Base-by-base conservation (phyloP, 192 early-diverging fungal genomes). In the Spinellus fusiger region DNA sequence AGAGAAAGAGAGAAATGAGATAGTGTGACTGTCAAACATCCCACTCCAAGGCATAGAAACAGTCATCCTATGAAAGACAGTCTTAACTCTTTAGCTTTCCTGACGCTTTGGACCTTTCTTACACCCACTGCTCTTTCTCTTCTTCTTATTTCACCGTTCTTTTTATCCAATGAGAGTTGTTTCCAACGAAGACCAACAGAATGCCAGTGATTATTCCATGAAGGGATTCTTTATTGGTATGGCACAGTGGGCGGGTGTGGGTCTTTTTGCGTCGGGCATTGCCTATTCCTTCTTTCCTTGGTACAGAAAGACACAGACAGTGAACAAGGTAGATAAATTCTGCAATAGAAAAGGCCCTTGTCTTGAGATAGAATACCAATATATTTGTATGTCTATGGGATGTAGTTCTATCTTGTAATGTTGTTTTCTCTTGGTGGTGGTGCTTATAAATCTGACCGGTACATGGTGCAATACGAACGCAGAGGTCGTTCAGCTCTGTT, bases 111-210 rank as follows among this genome's bases (percentile, higher is more conserved):
- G n/a, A n/a, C n/a, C n/a, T n/a, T n/a, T n/a, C n/a, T n/a, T n/a
- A n/a, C n/a, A n/a, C n/a, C n/a, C n/a, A n/a, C n/a, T n/a, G n/a
- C n/a, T n/a, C n/a, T n/a, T n/a, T n/a, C n/a, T n/a, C n/a, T n/a
- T n/a, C n/a, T n/a, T n/a, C n/a, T n/a, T n/a, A n/a, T n/a, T n/a
- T n/a, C n/a, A n/a, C n/a, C n/a, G n/a, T n/a, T n/a, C n/a, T n/a
- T n/a, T n/a, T n/a, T n/a, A n/a, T n/a, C n/a, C n/a, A n/a, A 74
- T 74, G 72, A 68, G 72, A 69, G 48, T 74, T n/a, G 67, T 69
- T 34, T 66, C 63, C 16, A 44, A 50, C 46, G 31, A 58, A 25
- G 66, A 74, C 23, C 72, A 74, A 61, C 63, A 74, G 23, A 49
- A 56, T 32, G 72, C 72, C 10, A 22, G 62, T 33, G 26, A 33